Evolutionary conservation across 2,329 filamentous ascomycete genomes (phyloP).

Genomic region (Coniochaeta prunicola): DNA sequence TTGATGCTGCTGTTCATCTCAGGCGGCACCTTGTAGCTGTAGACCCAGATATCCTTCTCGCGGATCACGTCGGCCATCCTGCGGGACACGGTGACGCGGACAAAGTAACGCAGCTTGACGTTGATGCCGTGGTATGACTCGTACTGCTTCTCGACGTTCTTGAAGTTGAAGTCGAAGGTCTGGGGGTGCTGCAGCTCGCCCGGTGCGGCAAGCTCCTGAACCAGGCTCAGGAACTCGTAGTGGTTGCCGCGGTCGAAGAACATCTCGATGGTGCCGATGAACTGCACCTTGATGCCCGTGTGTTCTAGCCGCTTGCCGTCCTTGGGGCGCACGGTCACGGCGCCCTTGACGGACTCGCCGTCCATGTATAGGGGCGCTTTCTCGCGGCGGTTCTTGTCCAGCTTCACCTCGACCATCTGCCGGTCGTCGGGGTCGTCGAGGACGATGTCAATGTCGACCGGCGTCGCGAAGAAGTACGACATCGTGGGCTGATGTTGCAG

Average conservation of each 20-base stretch:
- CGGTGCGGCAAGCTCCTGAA: constrained; percentile 92
- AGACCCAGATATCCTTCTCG: constrained; percentile 99
- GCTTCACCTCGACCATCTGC: constrained; percentile 93
- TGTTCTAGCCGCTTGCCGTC: constrained; percentile 97
- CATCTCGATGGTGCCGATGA: constrained; percentile 99
- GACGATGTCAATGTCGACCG: constrained; percentile 97
- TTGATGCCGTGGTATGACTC: constrained; percentile 99
- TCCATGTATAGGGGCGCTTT: constrained; percentile 97
- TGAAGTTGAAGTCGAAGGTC: constrained; percentile 99
- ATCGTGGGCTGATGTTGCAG: constrained; percentile 26
- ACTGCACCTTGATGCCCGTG: constrained; percentile 98
- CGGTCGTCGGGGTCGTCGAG: constrained; percentile 93
- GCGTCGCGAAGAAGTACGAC: constrained; percentile 98
- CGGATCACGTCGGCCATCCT: constrained; percentile 97
- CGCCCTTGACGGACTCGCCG: constrained; percentile 95
- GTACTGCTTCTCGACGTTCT: constrained; percentile 99
- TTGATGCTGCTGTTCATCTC: constrained; percentile 99
- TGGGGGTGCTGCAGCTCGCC: constrained; percentile 98
- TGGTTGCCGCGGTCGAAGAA: constrained; percentile 99
- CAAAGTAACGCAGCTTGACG: constrained; percentile 96
- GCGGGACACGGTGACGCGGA: constrained; percentile 90
- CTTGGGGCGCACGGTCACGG: constrained; percentile 90
- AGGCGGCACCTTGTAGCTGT: constrained; percentile 94
- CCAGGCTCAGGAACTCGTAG: constrained; percentile 96
- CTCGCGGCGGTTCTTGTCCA: constrained; percentile 95